These are phyloP conservation scores for Aulographum hederae DNA, from an alignment of 2,329 filamentous ascomycete genomes.

Conservation along the genomic window DNA sequence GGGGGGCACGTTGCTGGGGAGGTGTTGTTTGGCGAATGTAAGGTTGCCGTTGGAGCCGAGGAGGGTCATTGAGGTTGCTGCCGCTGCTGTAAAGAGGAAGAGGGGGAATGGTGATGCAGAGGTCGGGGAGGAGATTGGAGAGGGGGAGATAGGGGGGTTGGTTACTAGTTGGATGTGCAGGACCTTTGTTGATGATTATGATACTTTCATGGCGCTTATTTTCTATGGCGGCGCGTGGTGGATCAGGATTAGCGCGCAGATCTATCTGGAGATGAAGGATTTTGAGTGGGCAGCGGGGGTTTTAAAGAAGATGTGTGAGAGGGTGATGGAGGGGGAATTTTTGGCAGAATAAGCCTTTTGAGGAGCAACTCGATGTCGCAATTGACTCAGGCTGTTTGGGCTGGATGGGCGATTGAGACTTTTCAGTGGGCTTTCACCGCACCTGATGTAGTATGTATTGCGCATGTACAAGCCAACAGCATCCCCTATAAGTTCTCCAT, in stretches of 20 bases:
- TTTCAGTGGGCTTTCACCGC: too few relatives aligned
- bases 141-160: constrained; percentile 6
- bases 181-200: constrained; percentile 34
- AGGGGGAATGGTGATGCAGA: constrained; percentile 3
- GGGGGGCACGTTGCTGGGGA: constrained; percentile 35
- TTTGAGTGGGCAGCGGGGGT: constrained; percentile 50
- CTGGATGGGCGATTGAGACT: too few relatives aligned
- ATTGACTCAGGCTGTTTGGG: too few relatives aligned
- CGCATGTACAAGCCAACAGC: too few relatives aligned
- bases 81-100: neutral
- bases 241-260: constrained; percentile 59
- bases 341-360: too few relatives aligned
- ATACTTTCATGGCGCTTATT: constrained; percentile 53
- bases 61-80: constrained; percentile 6
- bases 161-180: constrained; percentile 24
- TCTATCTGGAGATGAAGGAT: constrained; percentile 66
- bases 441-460: too few relatives aligned
- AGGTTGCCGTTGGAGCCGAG: constrained; percentile 42
- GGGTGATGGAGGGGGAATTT: constrained; percentile 28
- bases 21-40: constrained; percentile 57
- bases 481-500: neutral
- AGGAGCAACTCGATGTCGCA: too few relatives aligned
- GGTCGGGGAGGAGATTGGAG: constrained; percentile 6
- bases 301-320: constrained; percentile 37
- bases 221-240: constrained; percentile 45